These are phyloP conservation scores for Nakaseomyces nivariensis DNA, from an alignment of 1,139 yeast genomes.

Conservation along the genomic window DNA sequence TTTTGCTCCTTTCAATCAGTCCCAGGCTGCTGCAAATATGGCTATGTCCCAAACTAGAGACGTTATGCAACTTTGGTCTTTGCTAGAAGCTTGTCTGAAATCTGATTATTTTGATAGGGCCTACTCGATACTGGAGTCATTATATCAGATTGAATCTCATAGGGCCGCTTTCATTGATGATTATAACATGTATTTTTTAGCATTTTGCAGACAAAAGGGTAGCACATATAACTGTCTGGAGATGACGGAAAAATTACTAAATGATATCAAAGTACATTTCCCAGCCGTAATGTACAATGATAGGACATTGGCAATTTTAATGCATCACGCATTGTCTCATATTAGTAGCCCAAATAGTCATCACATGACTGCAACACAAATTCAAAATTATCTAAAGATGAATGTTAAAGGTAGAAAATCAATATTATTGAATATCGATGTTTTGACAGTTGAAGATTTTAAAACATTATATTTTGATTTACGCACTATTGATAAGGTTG, in stretches of 20 bases:
- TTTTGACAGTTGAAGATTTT: constrained; percentile 58
- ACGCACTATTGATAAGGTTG: constrained; percentile 2
- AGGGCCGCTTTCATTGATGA: constrained; percentile 31
- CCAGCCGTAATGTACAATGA: constrained; percentile 34
- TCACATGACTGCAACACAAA: neutral
- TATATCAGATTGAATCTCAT: constrained; percentile 37
- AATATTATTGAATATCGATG: constrained; percentile 55
- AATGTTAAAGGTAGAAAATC: constrained; percentile 24
- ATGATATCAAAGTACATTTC: constrained; percentile 28
- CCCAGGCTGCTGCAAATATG: constrained; percentile 14
- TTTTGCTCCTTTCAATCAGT: constrained; percentile 22
- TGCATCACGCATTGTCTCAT: constrained; percentile 30
- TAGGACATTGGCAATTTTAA: constrained; percentile 35
- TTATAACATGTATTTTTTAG: constrained; percentile 40
- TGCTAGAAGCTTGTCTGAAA: constrained; percentile 70
- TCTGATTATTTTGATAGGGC: constrained; percentile 66
- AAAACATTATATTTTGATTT: constrained; percentile 21
- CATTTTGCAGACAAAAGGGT: constrained; percentile 33
- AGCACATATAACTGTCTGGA: constrained; percentile 20
- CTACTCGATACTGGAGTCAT: constrained; percentile 50
- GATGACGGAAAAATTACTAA: constrained; percentile 23
- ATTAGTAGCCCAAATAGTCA: neutral
- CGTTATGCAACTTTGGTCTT: constrained; percentile 58
- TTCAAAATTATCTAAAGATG: constrained; percentile 21
- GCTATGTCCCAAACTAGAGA: constrained; percentile 45